Percentiles rank a stretch among this genome's conserved stretches.
Conservation (phyloP, 2,329 filamentous ascomycete genomes). For the Tolypocladium tropicale region DNA sequence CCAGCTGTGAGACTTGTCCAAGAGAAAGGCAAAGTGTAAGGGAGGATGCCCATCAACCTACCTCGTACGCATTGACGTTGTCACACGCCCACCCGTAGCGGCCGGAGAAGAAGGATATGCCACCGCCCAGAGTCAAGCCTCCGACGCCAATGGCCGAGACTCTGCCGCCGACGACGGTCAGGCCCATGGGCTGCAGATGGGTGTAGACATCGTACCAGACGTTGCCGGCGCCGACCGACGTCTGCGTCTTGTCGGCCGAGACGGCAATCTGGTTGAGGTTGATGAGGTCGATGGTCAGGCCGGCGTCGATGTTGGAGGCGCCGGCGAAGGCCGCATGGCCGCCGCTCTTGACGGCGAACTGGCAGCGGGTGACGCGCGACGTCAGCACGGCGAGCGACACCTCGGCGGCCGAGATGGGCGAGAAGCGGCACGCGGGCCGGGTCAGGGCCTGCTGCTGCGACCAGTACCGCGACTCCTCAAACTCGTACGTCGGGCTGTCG, state of each 20-base stretch:
- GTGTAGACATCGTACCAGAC: constrained; percentile 12
- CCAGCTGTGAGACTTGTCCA: no score
- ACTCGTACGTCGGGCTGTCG: constrained; percentile 6
- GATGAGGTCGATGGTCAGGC: constrained; percentile 16
- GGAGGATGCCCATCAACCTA: background rate
- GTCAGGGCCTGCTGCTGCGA: constrained; percentile 12
- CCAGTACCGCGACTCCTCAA: constrained; percentile 12
- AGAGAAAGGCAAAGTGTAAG: no score
- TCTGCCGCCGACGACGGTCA: constrained; percentile 13
- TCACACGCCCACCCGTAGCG: constrained; percentile 13
- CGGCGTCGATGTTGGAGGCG: constrained; percentile 15
- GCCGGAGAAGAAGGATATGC: constrained; percentile 12
- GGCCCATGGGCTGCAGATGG: constrained; percentile 5
- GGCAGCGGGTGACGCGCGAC: constrained; percentile 14
- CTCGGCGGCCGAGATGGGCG: constrained; percentile 12
- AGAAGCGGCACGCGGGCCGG: constrained; percentile 12
- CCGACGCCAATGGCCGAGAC: constrained; percentile 12
- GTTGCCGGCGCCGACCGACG: constrained; percentile 9
- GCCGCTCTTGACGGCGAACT: constrained; percentile 21
- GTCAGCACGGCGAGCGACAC: constrained; percentile 16
- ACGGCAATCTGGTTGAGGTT: constrained; percentile 12
- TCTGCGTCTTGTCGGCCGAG: constrained; percentile 6
- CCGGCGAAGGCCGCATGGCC: constrained; percentile 20
- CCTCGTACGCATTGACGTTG: constrained; percentile 10
- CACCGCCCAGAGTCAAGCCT: constrained; percentile 14